These are phyloP conservation scores for Iberis pinnata DNA, from an alignment of 345 rosid genomes.

Conservation along the genomic window DNA sequence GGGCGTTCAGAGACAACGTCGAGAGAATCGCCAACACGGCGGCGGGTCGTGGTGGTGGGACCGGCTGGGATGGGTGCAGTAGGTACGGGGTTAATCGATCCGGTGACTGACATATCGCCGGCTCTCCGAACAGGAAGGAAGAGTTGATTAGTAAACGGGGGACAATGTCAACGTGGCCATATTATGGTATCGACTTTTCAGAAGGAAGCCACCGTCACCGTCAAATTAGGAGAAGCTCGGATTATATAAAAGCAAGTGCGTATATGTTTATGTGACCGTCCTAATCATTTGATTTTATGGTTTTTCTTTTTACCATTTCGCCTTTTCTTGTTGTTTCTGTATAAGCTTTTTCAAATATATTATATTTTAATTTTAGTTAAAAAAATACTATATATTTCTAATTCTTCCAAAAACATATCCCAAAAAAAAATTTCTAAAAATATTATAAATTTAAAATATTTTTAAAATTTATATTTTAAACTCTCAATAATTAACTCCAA, in stretches of 20 bases:
- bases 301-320: neutral
- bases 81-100: constrained; percentile 34
- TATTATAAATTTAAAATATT: too few relatives aligned
- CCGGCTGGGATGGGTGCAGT: constrained; percentile 35
- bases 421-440: too few relatives aligned
- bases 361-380: too few relatives aligned
- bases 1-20: constrained; percentile 30
- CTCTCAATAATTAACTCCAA: too few relatives aligned
- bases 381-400: too few relatives aligned
- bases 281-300: constrained; percentile 3
- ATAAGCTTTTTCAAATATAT: too few relatives aligned
- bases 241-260: neutral
- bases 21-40: constrained; percentile 49
- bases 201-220: constrained; percentile 18
- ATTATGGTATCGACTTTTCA: neutral
- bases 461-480: too few relatives aligned
- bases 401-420: neutral
- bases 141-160: neutral
- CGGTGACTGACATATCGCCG: constrained; percentile 52
- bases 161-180: constrained; percentile 19
- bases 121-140: neutral
- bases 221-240: constrained; percentile 10
- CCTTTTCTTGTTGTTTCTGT: neutral
- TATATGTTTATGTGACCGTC: constrained; percentile 8
- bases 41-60: constrained; percentile 49